Base-by-base conservation (phyloP, 768 basidiomycete species). In the Amanita brunnescens region DNA sequence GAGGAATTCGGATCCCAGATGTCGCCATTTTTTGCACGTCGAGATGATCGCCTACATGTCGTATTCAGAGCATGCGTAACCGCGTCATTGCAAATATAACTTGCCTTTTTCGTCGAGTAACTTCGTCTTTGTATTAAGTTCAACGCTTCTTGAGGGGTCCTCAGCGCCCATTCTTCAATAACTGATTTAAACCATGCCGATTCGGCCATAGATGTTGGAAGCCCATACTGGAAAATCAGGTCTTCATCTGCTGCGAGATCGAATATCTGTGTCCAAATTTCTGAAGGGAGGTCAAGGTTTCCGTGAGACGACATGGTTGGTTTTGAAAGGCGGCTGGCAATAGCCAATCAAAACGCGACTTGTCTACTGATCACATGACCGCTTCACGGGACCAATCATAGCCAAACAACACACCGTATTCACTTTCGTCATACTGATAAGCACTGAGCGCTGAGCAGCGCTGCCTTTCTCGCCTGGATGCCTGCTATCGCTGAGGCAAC, bases 241-340 rank as follows among this genome's bases (percentile, higher is more conserved):
- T 85, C 81, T 58, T 87, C 85, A 47, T 85, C 81, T 5, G 81
- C 76, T 1, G 85, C 83, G 21, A 84, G 70, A 58, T 83, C 76
- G 59, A 89, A 88, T 6, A 89, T 85, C 41, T 78, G 70, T 1
- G 75, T 72, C 78, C 80, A 82, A 2, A 90, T 69, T 68, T 90
- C 87, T 6, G 77, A 75, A 2, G 87, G 87, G 2, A 89, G 72
- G 40, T 74, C 69, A 24, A 57, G 30, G 21, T 20, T 42, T 16
- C 29, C 37, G 32, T 33, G 12, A 39, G 40, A 34, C 1, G 38
- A 32, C 49, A 50, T 50, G 29, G 49, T 41, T 49, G 12, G 24
- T 1, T 5, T 34, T 34, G 14, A 14, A 23, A 38, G 14, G 6
- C 0, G 3, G 46, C 33, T 33, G 9, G 20, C 32, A 7, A 18